Percentiles rank a stretch among this genome's conserved stretches.
phyloP scores from a whole-genome alignment of 176 grass and related monocot species.

The Oryza glaberrima region DNA sequence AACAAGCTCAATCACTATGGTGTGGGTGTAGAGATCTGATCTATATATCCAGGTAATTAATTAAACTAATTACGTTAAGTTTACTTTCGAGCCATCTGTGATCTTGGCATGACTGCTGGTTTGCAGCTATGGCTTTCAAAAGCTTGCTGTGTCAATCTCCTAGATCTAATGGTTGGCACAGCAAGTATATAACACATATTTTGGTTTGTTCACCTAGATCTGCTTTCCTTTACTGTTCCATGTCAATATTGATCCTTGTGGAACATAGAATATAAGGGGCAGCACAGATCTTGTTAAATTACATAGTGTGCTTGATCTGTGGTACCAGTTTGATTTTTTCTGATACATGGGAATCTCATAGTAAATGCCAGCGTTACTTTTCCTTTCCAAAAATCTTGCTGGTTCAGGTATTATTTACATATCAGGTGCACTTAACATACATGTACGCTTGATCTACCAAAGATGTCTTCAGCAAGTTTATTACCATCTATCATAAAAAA shows the following conservation, averaged over 20 bases:
- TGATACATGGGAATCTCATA: neutral
- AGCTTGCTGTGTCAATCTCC: constrained; percentile 13
- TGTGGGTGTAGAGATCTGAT: constrained; percentile 38
- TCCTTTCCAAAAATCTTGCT: neutral
- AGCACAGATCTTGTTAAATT: neutral
- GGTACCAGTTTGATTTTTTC: no score
- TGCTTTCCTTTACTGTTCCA: neutral
- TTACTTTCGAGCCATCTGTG: neutral
- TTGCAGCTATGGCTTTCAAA: constrained; percentile 12
- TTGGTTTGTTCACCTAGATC: neutral
- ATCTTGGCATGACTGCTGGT: constrained; percentile 16
- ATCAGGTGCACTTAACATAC: neutral
- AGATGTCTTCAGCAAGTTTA: neutral
- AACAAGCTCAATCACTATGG: constrained; percentile 11
- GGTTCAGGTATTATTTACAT: neutral
- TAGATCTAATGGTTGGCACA: constrained; percentile 10
- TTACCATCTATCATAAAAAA: neutral
- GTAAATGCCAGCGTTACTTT: neutral
- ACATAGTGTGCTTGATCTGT: neutral
- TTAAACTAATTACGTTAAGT: constrained; percentile 27
- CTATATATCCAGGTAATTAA: constrained; percentile 38
- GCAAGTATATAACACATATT: neutral
- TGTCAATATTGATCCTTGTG: neutral
- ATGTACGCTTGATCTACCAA: constrained; percentile 1
- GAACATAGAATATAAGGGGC: constrained; percentile 36